Evolutionary conservation across 169 alveolate genomes (phyloP).

Genomic region (Plasmodium gallinaceum): DNA sequence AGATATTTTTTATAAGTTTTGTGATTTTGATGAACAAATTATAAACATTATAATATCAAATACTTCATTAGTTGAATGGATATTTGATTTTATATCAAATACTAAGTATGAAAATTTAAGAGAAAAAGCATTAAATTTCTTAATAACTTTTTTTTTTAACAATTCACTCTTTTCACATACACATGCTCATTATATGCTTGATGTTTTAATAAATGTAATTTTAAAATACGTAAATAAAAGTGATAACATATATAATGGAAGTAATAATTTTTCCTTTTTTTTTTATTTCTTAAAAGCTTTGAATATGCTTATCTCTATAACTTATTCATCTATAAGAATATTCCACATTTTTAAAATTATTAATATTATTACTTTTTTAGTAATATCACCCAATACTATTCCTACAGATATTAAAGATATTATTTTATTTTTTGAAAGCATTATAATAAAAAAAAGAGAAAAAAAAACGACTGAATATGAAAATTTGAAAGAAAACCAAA

Average conservation of each 20-base stretch:
- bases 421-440: constrained; percentile 40
- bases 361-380: constrained; percentile 39
- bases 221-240: constrained; percentile 55
- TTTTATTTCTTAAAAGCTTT: constrained; percentile 53
- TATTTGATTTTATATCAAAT: constrained; percentile 59
- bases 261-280: constrained; percentile 27
- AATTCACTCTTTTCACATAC: constrained; percentile 71
- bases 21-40: constrained; percentile 55
- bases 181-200: constrained; percentile 67
- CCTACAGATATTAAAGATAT: constrained; percentile 36
- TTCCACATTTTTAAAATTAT: constrained; percentile 61
- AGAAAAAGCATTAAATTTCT: constrained; percentile 51
- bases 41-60: constrained; percentile 48
- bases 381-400: constrained; percentile 25
- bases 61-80: constrained; percentile 73
- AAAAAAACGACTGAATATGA: background rate
- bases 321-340: constrained; percentile 36
- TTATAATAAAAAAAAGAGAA: constrained; percentile 15
- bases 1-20: constrained; percentile 58
- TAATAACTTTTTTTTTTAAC: constrained; percentile 65
- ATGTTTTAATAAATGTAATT: constrained; percentile 58
- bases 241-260: constrained; percentile 5
- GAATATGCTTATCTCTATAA: constrained; percentile 46
- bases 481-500: background rate
- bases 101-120: constrained; percentile 73